Evolutionary conservation across 2,329 filamentous ascomycete species (phyloP).

Genomic region (Cladosporium sp.): DNA sequence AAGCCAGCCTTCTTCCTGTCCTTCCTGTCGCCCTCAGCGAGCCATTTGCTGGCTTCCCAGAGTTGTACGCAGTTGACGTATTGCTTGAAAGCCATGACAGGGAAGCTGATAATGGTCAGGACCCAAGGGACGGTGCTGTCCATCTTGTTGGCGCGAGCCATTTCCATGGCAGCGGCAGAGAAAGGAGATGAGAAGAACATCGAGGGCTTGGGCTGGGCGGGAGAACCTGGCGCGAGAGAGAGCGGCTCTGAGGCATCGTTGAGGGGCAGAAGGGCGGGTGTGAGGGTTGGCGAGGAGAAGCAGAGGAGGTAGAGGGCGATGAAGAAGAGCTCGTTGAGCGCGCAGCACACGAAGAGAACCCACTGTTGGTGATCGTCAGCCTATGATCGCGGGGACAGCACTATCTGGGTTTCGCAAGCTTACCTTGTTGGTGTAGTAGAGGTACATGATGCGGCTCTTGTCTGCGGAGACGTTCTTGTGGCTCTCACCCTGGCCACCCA

Average conservation of each 20-base stretch:
- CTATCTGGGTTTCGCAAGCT: constrained; percentile 66
- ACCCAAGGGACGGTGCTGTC: constrained; percentile 65
- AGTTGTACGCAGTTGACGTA: constrained; percentile 92
- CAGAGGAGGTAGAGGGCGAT: constrained; percentile 96
- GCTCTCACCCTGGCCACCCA: constrained; percentile 73
- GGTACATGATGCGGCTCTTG: constrained; percentile 82
- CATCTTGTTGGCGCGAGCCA: constrained; percentile 84
- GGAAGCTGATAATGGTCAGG: constrained; percentile 72
- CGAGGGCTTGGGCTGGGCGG: constrained; percentile 64
- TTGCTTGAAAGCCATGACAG: constrained; percentile 89
- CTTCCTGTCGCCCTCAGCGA: constrained; percentile 77
- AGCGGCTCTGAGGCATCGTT: constrained; percentile 44
- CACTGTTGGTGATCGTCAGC: constrained; percentile 56
- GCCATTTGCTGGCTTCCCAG: constrained; percentile 85
- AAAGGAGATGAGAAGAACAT: constrained; percentile 84
- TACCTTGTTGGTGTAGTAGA: constrained; percentile 98
- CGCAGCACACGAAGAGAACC: constrained; percentile 87
- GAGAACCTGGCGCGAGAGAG: constrained; percentile 57
- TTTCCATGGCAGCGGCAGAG: constrained; percentile 86
- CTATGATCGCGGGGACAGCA: not conserved
- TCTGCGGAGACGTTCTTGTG: constrained; percentile 93
- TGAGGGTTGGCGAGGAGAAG: constrained; percentile 86
- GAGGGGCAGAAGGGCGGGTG: constrained; percentile 70
- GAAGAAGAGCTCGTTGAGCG: constrained; percentile 94
- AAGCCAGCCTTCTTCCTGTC: constrained; percentile 25